Conservation (phyloP, 2,329 filamentous ascomycete genomes). For the Trichoderma brevicompactum region DNA sequence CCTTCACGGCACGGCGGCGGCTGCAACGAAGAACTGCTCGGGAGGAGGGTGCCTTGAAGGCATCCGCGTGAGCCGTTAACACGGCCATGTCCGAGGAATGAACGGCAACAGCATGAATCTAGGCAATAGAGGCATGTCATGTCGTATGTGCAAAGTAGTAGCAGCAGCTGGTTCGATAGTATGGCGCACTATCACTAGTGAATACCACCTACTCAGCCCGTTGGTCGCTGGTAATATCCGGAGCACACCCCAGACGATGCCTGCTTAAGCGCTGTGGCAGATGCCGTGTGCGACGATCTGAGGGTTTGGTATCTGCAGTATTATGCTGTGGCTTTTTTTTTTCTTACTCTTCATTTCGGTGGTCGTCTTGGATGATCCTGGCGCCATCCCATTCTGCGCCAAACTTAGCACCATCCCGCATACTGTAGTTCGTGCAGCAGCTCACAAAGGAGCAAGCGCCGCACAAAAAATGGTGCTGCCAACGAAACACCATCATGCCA, state of each 20-base stretch:
- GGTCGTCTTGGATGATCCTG: slow-evolving; percentile 14
- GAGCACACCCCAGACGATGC: slow-evolving; percentile 20
- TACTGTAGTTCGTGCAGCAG: slow-evolving; percentile 16
- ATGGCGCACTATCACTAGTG: slow-evolving; percentile 19
- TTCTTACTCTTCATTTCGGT: neutral
- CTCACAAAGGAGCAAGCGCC: slow-evolving; percentile 10
- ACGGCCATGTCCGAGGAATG: slow-evolving; percentile 21
- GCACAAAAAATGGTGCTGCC: slow-evolving; percentile 11
- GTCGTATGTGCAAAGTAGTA: neutral
- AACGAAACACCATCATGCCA: slow-evolving; percentile 9
- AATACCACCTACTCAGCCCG: slow-evolving; percentile 20
- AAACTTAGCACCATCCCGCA: slow-evolving; percentile 17
- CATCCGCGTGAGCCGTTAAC: slow-evolving; percentile 20
- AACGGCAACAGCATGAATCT: slow-evolving; percentile 3
- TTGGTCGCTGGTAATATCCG: slow-evolving; percentile 20
- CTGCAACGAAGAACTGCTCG: slow-evolving; percentile 10
- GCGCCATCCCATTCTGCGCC: slow-evolving; percentile 14
- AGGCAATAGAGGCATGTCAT: neutral
- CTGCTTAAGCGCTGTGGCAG: slow-evolving; percentile 15
- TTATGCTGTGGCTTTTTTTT: slow-evolving; percentile 18
- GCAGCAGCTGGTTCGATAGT: slow-evolving; percentile 9
- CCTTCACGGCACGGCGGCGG: neutral
- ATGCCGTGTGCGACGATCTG: slow-evolving; percentile 23
- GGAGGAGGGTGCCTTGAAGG: slow-evolving; percentile 7
- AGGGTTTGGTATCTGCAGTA: slow-evolving; percentile 13